These are phyloP conservation scores for Penicillium nordicum DNA, from an alignment of 2,329 filamentous ascomycete genomes.

Conservation along the genomic window DNA sequence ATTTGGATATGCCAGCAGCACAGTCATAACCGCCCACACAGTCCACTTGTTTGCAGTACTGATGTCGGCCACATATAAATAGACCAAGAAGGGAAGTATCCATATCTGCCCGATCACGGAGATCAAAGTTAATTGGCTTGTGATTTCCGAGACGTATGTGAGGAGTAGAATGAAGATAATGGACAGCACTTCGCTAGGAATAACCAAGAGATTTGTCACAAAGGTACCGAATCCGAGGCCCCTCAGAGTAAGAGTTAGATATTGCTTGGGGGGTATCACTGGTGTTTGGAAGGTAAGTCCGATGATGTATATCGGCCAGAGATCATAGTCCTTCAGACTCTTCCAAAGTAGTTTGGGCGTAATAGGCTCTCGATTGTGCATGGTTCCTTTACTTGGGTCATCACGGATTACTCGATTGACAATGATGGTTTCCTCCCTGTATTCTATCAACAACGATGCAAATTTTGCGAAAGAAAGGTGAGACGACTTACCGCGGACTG, in stretches of 20 bases:
- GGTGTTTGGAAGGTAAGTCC: constrained; percentile 41
- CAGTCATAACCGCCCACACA: constrained; percentile 50
- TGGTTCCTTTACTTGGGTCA: constrained; percentile 53
- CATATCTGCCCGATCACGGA: constrained; percentile 53
- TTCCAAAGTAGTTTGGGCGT: constrained; percentile 47
- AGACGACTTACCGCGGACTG: constrained; percentile 45
- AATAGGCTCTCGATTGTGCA: constrained; percentile 55
- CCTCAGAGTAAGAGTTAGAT: constrained; percentile 39
- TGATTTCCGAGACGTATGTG: constrained; percentile 32
- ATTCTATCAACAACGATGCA: background rate
- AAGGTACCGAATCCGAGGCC: constrained; percentile 56
- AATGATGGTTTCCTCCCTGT: constrained; percentile 62
- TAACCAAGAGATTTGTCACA: constrained; percentile 57
- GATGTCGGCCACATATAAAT: constrained; percentile 47
- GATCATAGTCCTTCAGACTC: constrained; percentile 51
- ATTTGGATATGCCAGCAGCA: constrained; percentile 54
- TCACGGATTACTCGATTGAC: constrained; percentile 57
- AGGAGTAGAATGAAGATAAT: constrained; percentile 37
- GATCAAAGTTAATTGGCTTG: constrained; percentile 51
- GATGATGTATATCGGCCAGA: constrained; percentile 53
- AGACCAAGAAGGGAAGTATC: constrained; percentile 52
- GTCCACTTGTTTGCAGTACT: constrained; percentile 49
- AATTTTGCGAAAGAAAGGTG: background rate
- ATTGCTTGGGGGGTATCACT: constrained; percentile 22
- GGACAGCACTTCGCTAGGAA: constrained; percentile 51